Conservation (phyloP, 2,329 filamentous ascomycete genomes). For the Sclerotinia subarctica region DNA sequence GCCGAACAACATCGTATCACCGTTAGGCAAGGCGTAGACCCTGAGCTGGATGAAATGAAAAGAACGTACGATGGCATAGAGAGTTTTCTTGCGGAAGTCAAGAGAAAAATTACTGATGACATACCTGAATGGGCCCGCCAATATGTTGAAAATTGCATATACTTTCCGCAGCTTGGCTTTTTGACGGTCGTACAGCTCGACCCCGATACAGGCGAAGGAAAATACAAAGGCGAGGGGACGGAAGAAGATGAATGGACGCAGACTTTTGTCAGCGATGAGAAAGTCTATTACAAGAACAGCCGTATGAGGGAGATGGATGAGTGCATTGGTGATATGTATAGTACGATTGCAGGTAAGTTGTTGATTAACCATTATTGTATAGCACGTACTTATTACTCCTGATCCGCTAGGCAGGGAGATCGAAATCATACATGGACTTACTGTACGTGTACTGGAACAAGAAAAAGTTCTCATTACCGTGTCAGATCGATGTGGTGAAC, state of each 20-base stretch:
- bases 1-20: slow-evolving; percentile 65
- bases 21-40: slow-evolving; percentile 68
- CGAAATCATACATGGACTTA: slow-evolving; percentile 77
- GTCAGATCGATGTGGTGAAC: slow-evolving; percentile 80
- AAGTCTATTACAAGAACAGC: slow-evolving; percentile 81
- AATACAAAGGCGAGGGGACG: slow-evolving; percentile 60
- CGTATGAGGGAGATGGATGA: slow-evolving; percentile 79
- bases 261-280: slow-evolving; percentile 68
- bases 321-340: slow-evolving; percentile 80
- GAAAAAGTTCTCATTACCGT: slow-evolving; percentile 62
- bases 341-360: slow-evolving; percentile 69
- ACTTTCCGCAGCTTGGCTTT: slow-evolving; percentile 89
- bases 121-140: slow-evolving; percentile 58
- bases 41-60: slow-evolving; percentile 74
- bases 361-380: background rate
- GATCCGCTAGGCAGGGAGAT: slow-evolving; percentile 70
- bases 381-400: background rate
- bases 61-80: slow-evolving; percentile 75
- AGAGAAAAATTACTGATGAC: slow-evolving; percentile 57
- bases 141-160: slow-evolving; percentile 71
- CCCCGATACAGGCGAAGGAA: slow-evolving; percentile 52
- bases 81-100: slow-evolving; percentile 65
- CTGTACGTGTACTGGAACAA: slow-evolving; percentile 65
- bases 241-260: slow-evolving; percentile 67
- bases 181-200: slow-evolving; percentile 71